Conservation (phyloP, 2,329 filamentous ascomycete species). For the Ceratocystis eucalypticola region DNA sequence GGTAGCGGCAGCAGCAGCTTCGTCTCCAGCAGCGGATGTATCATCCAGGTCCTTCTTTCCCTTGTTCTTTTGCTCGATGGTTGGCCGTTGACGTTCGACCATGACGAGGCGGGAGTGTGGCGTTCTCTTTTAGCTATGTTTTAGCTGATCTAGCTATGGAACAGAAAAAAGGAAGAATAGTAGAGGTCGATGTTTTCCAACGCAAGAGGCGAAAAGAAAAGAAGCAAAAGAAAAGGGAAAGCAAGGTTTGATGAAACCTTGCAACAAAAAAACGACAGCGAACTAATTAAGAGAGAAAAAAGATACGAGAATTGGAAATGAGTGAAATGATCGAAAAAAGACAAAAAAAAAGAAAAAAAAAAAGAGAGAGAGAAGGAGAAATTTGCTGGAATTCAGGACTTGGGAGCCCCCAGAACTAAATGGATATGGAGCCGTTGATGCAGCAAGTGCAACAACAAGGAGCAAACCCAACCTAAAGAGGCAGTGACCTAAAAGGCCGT, state of each 20-base stretch:
- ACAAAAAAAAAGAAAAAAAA: not conserved
- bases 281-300: not conserved
- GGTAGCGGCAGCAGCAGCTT: not conserved
- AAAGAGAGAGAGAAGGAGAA: not conserved
- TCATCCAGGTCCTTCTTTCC: not conserved
- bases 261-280: not conserved
- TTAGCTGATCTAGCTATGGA: not conserved
- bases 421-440: not conserved
- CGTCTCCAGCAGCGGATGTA: not conserved
- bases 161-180: not conserved
- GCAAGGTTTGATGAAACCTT: not conserved
- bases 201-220: not conserved
- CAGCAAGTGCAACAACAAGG: not conserved
- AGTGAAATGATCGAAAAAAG: not conserved
- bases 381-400: not conserved
- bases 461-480: not conserved
- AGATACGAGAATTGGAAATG: not conserved
- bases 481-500: not conserved
- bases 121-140: not conserved
- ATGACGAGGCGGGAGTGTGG: not conserved
- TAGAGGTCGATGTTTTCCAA: not conserved
- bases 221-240: not conserved
- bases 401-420: slow-evolving; percentile 1
- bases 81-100: not conserved
- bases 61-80: not conserved